A percentile compares a stretch with the other conserved stretches of the same genome.
Conservation (phyloP, 2,329 filamentous ascomycete species). For the Eurotiales sp. region DNA sequence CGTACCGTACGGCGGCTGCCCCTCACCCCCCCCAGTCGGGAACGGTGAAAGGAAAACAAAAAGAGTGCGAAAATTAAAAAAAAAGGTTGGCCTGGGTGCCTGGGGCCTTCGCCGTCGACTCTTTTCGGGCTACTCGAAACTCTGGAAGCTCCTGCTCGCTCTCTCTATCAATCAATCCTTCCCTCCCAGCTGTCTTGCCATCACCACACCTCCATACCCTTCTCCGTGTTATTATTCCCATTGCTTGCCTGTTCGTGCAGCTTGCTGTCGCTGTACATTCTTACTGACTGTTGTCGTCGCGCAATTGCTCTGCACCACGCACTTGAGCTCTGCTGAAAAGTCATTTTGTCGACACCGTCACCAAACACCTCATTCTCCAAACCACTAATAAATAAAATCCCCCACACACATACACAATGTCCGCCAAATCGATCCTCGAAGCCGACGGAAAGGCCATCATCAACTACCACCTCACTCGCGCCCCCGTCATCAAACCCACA, state of each 20-base stretch:
- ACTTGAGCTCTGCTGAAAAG: too few species aligned
- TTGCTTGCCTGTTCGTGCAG: neutral
- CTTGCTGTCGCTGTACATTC: neutral
- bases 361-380: neutral
- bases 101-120: too few species aligned
- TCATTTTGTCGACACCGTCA: slow-evolving; percentile 1
- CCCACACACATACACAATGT: slow-evolving; percentile 59
- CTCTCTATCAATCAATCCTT: too few species aligned
- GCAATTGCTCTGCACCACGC: neutral
- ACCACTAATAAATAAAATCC: too few species aligned
- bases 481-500: slow-evolving; percentile 95
- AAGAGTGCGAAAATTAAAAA: too few species aligned
- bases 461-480: slow-evolving; percentile 99
- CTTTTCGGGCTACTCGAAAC: too few species aligned
- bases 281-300: slow-evolving; percentile 1
- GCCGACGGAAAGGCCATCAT: slow-evolving; percentile 99
- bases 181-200: neutral
- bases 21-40: neutral
- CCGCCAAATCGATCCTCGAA: slow-evolving; percentile 95
- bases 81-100: too few species aligned
- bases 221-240: too few species aligned
- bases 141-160: too few species aligned
- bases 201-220: too few species aligned
- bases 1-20: too few species aligned
- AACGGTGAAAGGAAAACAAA: slow-evolving; percentile 2